Conservation (phyloP, 2,329 filamentous ascomycete species). For the Zasmidium angulare region DNA sequence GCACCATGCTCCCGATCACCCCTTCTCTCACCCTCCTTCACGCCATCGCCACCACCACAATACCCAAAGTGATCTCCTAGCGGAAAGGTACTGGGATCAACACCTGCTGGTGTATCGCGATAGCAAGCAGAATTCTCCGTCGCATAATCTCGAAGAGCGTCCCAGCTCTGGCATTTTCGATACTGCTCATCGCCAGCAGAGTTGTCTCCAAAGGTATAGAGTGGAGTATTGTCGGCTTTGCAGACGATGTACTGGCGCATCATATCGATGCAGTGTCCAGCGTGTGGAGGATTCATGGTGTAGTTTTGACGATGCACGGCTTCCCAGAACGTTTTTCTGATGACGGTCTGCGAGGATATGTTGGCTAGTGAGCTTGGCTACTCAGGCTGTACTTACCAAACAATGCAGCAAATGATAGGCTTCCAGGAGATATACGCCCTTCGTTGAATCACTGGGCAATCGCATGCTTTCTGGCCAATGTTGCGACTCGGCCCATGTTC, state of each 20-base stretch:
- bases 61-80: slow-evolving; percentile 4
- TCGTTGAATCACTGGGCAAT: neutral
- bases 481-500: neutral
- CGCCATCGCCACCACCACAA: neutral
- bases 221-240: slow-evolving; percentile 8
- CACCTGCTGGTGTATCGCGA: neutral
- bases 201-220: slow-evolving; percentile 6
- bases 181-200: slow-evolving; percentile 13
- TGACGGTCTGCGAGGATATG: slow-evolving; percentile 2
- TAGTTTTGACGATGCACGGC: too few relatives aligned
- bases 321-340: neutral
- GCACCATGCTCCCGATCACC: too few relatives aligned
- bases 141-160: slow-evolving; percentile 18
- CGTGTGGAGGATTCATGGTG: too few relatives aligned
- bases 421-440: slow-evolving; percentile 15
- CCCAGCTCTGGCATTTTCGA: slow-evolving; percentile 19
- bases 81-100: neutral
- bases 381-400: neutral
- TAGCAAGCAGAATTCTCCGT: slow-evolving; percentile 19
- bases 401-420: slow-evolving; percentile 18
- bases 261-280: slow-evolving; percentile 14
- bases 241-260: slow-evolving; percentile 10
- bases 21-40: too few relatives aligned
- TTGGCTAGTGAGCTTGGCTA: neutral
- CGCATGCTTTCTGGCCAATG: slow-evolving; percentile 13